These are phyloP conservation scores for Trichoderma cornu-damae DNA, from an alignment of 2,329 filamentous ascomycete genomes.

Conservation along the genomic window DNA sequence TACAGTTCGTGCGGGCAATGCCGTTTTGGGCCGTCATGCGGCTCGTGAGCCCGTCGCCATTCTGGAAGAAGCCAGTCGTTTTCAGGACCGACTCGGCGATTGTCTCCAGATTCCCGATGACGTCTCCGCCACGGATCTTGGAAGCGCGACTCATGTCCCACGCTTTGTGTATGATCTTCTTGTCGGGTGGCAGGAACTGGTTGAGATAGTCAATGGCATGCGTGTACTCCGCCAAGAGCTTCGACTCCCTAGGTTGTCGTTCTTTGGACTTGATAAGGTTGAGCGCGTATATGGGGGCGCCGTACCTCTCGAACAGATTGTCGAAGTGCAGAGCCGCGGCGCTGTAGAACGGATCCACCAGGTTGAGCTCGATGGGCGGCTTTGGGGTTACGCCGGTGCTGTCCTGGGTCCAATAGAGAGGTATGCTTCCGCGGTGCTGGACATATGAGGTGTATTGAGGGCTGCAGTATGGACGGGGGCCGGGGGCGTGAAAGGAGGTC, in stretches of 20 bases:
- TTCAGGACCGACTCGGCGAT: conserved; percentile 84
- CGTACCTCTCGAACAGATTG: conserved; percentile 88
- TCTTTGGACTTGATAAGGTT: conserved; percentile 90
- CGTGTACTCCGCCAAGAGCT: conserved; percentile 81
- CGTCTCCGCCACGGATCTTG: conserved; percentile 86
- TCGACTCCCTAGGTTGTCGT: conserved; percentile 83
- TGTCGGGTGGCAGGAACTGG: conserved; percentile 77
- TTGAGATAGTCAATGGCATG: conserved; percentile 88
- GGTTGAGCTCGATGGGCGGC: conserved; percentile 88
- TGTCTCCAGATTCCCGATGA: conserved; percentile 83
- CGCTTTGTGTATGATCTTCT: conserved; percentile 87
- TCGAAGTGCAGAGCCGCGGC: conserved; percentile 93
- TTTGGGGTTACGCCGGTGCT: conserved; percentile 93
- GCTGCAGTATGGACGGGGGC: conserved; percentile 77
- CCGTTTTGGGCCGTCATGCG: conserved; percentile 75
- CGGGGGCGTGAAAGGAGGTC: conserved; percentile 91
- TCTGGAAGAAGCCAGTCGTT: conserved; percentile 90
- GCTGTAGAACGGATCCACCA: conserved; percentile 94
- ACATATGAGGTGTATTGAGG: conserved; percentile 94
- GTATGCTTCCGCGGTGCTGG: conserved; percentile 94
- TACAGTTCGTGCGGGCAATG: conserved; percentile 91
- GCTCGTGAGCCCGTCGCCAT: conserved; percentile 67
- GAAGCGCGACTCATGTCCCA: conserved; percentile 98
- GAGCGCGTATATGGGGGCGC: conserved; percentile 82
- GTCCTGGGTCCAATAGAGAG: conserved; percentile 95